These are phyloP conservation scores for Penicillium brevicompactum DNA, from an alignment of 2,329 filamentous ascomycete species.

Conservation along the genomic window DNA sequence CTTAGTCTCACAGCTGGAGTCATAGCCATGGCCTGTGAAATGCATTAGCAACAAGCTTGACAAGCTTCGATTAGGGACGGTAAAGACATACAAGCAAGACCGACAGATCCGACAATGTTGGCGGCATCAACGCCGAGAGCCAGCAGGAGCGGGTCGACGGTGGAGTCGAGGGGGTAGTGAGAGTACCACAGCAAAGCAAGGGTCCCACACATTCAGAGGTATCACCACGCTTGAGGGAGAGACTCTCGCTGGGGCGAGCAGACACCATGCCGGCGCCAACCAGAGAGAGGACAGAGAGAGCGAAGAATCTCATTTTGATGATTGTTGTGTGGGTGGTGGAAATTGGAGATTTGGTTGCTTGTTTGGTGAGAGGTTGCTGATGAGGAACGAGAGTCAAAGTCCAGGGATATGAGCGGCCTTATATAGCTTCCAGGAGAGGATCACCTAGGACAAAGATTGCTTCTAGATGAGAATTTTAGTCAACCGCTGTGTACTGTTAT, in stretches of 20 bases:
- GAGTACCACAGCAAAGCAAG: conserved; percentile 30
- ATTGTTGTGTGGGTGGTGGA: background rate
- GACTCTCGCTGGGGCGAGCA: conserved; percentile 22
- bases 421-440: conserved; percentile 6
- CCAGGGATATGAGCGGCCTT: background rate
- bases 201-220: conserved; percentile 22
- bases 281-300: conserved; percentile 33
- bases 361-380: background rate
- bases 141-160: conserved; percentile 28
- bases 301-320: conserved; percentile 31
- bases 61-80: no score
- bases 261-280: conserved; percentile 31
- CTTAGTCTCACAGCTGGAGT: conserved; percentile 16
- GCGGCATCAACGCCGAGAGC: conserved; percentile 25
- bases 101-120: conserved; percentile 30
- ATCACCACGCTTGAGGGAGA: conserved; percentile 15
- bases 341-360: background rate
- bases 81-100: conserved; percentile 28
- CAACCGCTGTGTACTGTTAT: conserved; percentile 6
- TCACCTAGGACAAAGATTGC: background rate
- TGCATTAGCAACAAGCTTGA: background rate
- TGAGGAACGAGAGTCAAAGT: background rate
- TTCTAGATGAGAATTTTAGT: background rate
- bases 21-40: conserved; percentile 26
- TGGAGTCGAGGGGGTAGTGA: conserved; percentile 31